phyloP scores from a whole-genome alignment of 2,329 filamentous ascomycete species.

The Aspergillus amoenus region DNA sequence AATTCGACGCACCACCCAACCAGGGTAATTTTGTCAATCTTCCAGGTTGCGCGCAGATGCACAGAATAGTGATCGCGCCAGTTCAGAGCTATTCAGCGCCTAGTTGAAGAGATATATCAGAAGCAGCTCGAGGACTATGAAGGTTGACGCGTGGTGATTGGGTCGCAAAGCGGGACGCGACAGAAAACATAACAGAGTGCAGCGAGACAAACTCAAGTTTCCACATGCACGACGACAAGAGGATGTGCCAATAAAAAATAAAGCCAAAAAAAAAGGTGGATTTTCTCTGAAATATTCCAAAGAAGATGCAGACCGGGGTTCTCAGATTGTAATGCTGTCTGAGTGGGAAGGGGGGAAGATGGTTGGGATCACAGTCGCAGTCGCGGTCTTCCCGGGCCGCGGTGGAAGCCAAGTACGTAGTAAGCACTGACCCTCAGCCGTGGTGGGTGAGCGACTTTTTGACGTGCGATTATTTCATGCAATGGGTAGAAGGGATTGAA shows the following conservation, averaged over 20 bases:
- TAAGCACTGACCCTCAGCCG: conserved; percentile 16
- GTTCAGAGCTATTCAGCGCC: conserved; percentile 9
- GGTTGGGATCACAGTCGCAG: conserved; percentile 5
- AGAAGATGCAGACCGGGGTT: conserved; percentile 7
- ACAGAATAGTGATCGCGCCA: conserved; percentile 6
- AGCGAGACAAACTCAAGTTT: conserved; percentile 2
- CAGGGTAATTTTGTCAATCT: conserved; percentile 17
- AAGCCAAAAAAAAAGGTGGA: conserved; percentile 3
- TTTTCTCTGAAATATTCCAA: conserved; percentile 1
- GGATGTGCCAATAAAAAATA: neutral
- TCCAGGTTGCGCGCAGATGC: conserved; percentile 14
- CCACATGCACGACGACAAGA: neutral
- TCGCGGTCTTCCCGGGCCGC: conserved; percentile 21
- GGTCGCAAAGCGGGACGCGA: conserved; percentile 20
- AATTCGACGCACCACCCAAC: conserved; percentile 28
- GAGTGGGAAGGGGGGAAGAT: neutral
- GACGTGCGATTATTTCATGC: conserved; percentile 7
- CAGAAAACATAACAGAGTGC: conserved; percentile 18
- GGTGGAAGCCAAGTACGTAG: conserved; percentile 7
- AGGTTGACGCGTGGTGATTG: conserved; percentile 28
- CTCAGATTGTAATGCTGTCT: conserved; percentile 6
- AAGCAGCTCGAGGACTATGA: conserved; percentile 16
- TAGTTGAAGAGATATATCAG: conserved; percentile 16
- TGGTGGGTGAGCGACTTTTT: conserved; percentile 16
- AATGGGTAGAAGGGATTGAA: conserved; percentile 8